Conservation (phyloP, 1,284 basidiomycete species). For the Pterulicium gracile region DNA sequence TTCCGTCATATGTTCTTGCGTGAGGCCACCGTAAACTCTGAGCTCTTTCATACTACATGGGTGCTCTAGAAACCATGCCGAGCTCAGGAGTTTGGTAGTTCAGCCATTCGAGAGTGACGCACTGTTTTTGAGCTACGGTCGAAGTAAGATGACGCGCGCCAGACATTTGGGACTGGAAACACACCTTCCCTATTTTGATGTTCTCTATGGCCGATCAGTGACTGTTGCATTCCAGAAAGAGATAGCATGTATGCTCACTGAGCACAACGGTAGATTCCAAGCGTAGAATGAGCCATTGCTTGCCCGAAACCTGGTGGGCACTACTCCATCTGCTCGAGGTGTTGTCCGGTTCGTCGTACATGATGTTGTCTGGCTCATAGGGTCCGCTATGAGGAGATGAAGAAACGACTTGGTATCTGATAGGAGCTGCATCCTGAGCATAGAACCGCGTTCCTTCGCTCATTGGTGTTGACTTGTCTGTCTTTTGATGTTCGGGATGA, state of each 20-base stretch:
- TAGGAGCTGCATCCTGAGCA: background rate
- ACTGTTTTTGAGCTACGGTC: background rate
- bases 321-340: background rate
- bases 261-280: background rate
- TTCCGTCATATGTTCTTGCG: constrained; percentile 54
- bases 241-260: background rate
- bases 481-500: too few relatives aligned
- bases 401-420: background rate
- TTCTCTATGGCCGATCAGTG: background rate
- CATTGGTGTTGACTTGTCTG: too few relatives aligned
- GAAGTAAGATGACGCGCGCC: background rate
- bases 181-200: constrained; percentile 1
- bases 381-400: background rate
- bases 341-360: background rate
- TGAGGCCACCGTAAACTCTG: constrained; percentile 53
- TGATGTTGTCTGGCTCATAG: constrained; percentile 1
- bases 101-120: background rate
- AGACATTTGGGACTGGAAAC: background rate
- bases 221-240: background rate
- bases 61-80: constrained; percentile 48
- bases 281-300: background rate
- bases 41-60: constrained; percentile 79
- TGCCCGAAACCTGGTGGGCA: background rate
- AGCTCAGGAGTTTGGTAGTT: constrained; percentile 4
- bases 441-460: background rate